Conservation (phyloP, 148 eudicot species). For the Rhododendron molle region DNA sequence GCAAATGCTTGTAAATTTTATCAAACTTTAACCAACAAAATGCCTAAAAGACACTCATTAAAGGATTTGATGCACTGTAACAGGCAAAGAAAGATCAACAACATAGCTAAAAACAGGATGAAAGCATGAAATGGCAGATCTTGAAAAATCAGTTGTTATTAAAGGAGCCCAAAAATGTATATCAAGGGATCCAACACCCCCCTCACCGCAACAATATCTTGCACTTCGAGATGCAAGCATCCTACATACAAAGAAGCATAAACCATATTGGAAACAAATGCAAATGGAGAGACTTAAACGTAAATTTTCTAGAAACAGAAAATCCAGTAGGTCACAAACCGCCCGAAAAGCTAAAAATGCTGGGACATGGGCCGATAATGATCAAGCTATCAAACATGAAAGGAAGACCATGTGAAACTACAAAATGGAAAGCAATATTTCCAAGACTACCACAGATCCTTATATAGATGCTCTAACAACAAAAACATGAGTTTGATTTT, state of each 20-base stretch:
- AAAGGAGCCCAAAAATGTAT: neutral
- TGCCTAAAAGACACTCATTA: neutral
- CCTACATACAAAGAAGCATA: neutral
- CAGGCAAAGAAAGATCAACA: neutral
- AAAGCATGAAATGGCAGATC: neutral
- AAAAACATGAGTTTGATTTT: neutral
- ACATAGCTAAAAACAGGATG: neutral
- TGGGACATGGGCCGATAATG: neutral
- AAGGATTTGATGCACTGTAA: neutral
- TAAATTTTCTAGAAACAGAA: neutral
- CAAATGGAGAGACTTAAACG: neutral
- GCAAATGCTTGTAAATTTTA: neutral
- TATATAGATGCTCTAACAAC: neutral
- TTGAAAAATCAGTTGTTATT: neutral
- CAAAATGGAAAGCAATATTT: neutral
- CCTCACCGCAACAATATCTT: neutral
- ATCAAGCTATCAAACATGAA: neutral
- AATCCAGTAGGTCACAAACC: neutral
- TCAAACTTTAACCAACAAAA: neutral
- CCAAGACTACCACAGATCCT: neutral
- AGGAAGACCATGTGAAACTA: neutral
- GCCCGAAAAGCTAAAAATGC: neutral
- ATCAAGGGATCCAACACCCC: neutral
- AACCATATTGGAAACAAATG: neutral
- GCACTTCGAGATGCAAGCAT: neutral